Evolutionary conservation across 2,329 filamentous ascomycete genomes (phyloP).

Genomic region (Cercospora nicotianae): DNA sequence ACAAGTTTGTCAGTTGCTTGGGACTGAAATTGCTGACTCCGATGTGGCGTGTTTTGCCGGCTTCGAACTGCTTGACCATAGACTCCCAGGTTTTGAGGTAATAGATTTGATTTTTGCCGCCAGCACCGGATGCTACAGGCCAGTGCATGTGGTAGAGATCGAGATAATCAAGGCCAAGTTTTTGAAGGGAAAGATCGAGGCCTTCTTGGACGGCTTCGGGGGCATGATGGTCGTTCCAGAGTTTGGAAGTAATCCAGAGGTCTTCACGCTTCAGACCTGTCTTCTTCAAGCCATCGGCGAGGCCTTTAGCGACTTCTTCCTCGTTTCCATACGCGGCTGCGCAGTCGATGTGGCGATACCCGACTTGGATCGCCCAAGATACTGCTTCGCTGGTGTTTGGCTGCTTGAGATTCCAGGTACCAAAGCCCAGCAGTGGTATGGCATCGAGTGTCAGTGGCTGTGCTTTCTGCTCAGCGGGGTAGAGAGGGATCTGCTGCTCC

Average conservation of each 20-base stretch:
- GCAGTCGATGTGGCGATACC: constrained; percentile 57
- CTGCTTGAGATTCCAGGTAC: constrained; percentile 42
- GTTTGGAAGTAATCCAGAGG: constrained; percentile 39
- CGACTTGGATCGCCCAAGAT: constrained; percentile 45
- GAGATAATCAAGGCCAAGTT: constrained; percentile 44
- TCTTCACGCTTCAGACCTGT: constrained; percentile 39
- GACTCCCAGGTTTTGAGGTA: constrained; percentile 36
- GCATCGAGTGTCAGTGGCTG: constrained; percentile 31
- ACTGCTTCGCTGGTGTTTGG: constrained; percentile 41
- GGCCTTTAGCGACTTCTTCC: constrained; percentile 46
- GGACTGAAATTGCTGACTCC: constrained; percentile 39
- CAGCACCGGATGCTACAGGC: constrained; percentile 37
- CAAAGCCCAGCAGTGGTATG: constrained; percentile 41
- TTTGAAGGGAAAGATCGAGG: constrained; percentile 43
- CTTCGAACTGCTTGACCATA: constrained; percentile 32
- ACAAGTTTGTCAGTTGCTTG: constrained; percentile 30
- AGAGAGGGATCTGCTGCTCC: constrained; percentile 31
- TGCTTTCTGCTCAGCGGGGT: constrained; percentile 14
- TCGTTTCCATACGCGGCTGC: constrained; percentile 50
- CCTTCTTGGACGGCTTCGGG: constrained; percentile 33
- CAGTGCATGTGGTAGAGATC: constrained; percentile 52
- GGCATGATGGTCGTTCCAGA: constrained; percentile 43
- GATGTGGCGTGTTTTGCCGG: constrained; percentile 34
- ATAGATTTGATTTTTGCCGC: constrained; percentile 27
- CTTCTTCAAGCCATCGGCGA: constrained; percentile 40